A percentile compares a stretch with the other conserved stretches of the same genome.
Conservation (phyloP, 2,329 filamentous ascomycete species). For the Colletotrichum kahawae region DNA sequence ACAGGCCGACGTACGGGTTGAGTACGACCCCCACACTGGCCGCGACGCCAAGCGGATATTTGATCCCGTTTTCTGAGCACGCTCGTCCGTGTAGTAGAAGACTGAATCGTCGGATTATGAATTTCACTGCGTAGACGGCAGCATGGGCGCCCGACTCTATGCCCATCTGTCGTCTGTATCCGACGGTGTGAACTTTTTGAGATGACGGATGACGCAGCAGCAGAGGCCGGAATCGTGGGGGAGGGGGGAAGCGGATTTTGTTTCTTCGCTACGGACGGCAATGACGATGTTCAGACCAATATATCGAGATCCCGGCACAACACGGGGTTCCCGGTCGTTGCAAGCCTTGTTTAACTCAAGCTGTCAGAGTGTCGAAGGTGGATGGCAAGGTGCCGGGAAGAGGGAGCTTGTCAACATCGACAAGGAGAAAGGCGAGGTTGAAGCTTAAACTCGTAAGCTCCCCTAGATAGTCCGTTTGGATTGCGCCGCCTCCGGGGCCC, state of each 20-base stretch:
- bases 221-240: background rate
- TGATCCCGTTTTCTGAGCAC: background rate
- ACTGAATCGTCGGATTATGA: background rate
- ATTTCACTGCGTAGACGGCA: background rate
- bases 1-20: background rate
- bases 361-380: background rate
- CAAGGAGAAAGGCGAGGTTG: background rate
- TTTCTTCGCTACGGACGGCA: background rate
- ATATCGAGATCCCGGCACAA: background rate
- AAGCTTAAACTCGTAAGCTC: constrained; percentile 15
- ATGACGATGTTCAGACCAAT: background rate
- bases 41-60: constrained; percentile 1
- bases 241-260: background rate
- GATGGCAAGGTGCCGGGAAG: background rate
- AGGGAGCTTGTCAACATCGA: background rate
- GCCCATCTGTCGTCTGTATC: background rate
- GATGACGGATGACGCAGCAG: background rate
- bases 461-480: background rate
- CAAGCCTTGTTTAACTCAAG: background rate
- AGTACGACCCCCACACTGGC: background rate
- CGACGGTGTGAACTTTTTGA: background rate
- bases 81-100: background rate
- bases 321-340: background rate
- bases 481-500: background rate
- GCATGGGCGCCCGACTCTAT: background rate